Evolutionary conservation across 768 basidiomycete genomes (phyloP), one percentile per base, ranked within the genome.

Genomic region (Steccherinum ochraceum): DNA sequence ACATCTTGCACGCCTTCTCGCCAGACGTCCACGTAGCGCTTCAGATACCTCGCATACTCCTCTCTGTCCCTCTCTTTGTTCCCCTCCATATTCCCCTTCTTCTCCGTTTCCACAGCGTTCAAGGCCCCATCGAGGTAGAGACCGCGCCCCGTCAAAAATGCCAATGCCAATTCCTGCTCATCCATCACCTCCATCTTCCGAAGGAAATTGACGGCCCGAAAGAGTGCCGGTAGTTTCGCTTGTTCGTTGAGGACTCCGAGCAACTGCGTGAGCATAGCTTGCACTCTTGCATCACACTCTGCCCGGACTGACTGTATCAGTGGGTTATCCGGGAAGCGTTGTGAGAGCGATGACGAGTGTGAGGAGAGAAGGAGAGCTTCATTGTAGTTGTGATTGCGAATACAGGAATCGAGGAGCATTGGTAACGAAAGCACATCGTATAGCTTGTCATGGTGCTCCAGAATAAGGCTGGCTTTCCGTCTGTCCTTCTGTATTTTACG

Each of bases 371-470:
- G 86, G 51, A 98, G 77, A 0, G 93, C 94, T 63, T 98, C 96
- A 48, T 83, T 77, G 70, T 93, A 97, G 67, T 89, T 87, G 5
- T 92, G 92, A 60, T 92, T 93, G 35, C 93, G 80, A 12, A 96
- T 88, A 63, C 93, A 97, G 1, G 92, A 90, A 64, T 95, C 91
- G 62, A 96, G 86, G 24, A 99, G 77, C 46, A 88, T 73, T 7
- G 95, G 93, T 45, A 94, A 79, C 58, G 96, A 93, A 51, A 98
- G 80, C 27, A 98, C 69, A 65, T 97, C 93, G 56, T 88, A 78
- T 53, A 98, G 78, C 67, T 93, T 93, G 65, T 95, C 92, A 62
- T 93, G 88, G 59, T 95, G 89, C 59, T 97, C 94, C 52, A 93
- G 79, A n/a, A 98, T 90, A 46, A 89, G 73, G 25, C 82, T 75